Evolutionary conservation across 768 basidiomycete species (phyloP), one percentile per base, ranked within the genome.

Genomic region (Macrolepiota dolichaula): DNA sequence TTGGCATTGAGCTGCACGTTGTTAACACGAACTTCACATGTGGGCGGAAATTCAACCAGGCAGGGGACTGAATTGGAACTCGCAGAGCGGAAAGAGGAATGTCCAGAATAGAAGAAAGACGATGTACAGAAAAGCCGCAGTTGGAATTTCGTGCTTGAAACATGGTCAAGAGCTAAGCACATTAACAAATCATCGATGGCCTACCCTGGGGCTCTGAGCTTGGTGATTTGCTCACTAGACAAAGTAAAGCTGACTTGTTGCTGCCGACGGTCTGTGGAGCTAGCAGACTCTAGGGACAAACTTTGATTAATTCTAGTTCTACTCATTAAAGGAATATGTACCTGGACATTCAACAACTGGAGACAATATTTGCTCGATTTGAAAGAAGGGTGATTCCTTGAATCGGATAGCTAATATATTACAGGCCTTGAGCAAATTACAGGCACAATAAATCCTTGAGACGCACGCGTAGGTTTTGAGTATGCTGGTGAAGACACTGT

Each of bases 21-120:
- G 72, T 97, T 96, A 40, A 96, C 85, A 69, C 92, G 88, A 54
- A 96, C 88, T 83, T 97, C 94, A 70, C 91, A 94, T 9, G 91
- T 91, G 7, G 88, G 86, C 24, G 94, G 94, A 66, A 96, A 97
- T 77, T 97, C 94, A 51, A 96, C 85, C 3, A 85, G 91, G 69
- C 90, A 92, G 17, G 85, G 84, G 17, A 76, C 71, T 47, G 73
- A 66, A 59, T 73, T 76, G 4, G 81, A 72, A 51, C 55, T 62
- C 35, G 60, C 57, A 11, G 56, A 37, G 54, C 88, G 77, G 66
- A 89, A 89, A 12, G 79, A 81, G 46, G 76, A 76, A 22, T 77
- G 71, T 47, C 77, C 76, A 15, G 80, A 79, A 71, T 88, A 88
- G 70, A 87, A 92, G 29, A 84, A 78, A 35, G 88, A 94, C 2